Percentiles rank a stretch among this genome's conserved stretches.
Evolutionary conservation across 1,284 basidiomycete genomes (phyloP).

Genomic region (Wolfiporia cocos): DNA sequence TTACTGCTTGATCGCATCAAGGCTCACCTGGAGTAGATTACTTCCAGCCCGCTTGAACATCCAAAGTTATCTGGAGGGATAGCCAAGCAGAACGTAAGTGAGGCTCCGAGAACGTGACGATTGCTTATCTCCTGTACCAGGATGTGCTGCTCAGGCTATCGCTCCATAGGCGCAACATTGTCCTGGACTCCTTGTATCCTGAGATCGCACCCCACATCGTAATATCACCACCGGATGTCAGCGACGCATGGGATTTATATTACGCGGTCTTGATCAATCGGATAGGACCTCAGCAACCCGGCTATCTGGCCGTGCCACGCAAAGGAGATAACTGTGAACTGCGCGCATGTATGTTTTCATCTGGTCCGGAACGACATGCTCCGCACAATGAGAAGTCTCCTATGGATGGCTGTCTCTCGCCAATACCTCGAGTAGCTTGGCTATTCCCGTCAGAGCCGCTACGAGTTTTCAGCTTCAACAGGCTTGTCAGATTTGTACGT

Average conservation of each 20-base stretch:
- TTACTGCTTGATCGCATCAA: no score
- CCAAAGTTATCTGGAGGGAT: no score
- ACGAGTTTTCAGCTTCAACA: constrained; percentile 4
- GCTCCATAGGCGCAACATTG: constrained; percentile 23
- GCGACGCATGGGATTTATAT: constrained; percentile 28
- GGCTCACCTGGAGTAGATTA: no score
- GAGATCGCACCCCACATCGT: constrained; percentile 39
- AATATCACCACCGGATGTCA: constrained; percentile 33
- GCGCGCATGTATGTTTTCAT: neutral
- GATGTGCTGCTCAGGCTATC: constrained; percentile 11
- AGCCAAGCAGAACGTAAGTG: constrained; percentile 7
- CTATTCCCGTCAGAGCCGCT: neutral
- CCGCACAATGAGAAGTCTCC: no score
- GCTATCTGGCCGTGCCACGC: constrained; percentile 8
- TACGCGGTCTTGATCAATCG: constrained; percentile 28
- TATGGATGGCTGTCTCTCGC: no score
- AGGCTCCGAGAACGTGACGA: neutral
- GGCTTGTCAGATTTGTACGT: no score
- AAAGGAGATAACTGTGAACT: neutral
- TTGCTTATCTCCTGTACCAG: constrained; percentile 1
- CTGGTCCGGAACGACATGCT: no score
- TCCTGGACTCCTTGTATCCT: constrained; percentile 22
- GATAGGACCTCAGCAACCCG: constrained; percentile 7
- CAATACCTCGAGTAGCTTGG: no score
- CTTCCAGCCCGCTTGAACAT: no score